phyloP scores from a whole-genome alignment of 2,329 filamentous ascomycete species.

The Emmonsiellopsis sp. region DNA sequence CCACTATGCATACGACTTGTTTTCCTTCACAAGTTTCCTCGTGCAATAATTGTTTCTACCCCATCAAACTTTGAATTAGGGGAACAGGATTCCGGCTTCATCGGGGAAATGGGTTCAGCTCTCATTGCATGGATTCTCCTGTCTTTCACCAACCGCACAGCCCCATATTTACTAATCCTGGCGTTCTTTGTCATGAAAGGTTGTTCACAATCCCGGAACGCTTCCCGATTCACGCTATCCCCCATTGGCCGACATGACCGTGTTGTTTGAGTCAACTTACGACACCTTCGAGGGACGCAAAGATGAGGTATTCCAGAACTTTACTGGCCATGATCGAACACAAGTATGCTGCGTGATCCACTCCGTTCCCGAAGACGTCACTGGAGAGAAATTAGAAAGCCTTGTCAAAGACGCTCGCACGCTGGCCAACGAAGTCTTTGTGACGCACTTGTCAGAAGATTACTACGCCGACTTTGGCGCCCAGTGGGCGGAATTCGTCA shows the following conservation, averaged over 20 bases:
- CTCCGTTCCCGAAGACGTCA: conserved; percentile 25
- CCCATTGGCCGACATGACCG: conserved; percentile 34
- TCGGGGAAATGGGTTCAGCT: background rate
- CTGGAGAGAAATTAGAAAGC: conserved; percentile 20
- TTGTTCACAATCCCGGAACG: conserved; percentile 40
- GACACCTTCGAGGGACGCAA: conserved; percentile 27
- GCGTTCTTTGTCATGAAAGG: conserved; percentile 14
- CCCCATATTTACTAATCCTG: background rate
- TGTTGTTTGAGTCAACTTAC: conserved; percentile 39
- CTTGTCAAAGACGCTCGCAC: conserved; percentile 27
- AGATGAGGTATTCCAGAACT: conserved; percentile 23
- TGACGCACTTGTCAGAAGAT: conserved; percentile 30
- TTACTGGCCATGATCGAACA: conserved; percentile 24
- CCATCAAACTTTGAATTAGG: background rate
- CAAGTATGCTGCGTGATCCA: conserved; percentile 31
- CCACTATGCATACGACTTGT: too few species aligned
- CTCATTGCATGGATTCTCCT: background rate
- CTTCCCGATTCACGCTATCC: conserved; percentile 35
- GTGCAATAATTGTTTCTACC: background rate
- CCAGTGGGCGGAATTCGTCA: conserved; percentile 30
- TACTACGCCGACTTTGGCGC: conserved; percentile 34
- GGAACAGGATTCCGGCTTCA: background rate
- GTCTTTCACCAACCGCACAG: background rate
- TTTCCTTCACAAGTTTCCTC: too few species aligned
- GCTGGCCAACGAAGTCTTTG: conserved; percentile 31